These are phyloP conservation scores for Jackrogersella minutella DNA, from an alignment of 495 filamentous ascomycete species.

Conservation along the genomic window DNA sequence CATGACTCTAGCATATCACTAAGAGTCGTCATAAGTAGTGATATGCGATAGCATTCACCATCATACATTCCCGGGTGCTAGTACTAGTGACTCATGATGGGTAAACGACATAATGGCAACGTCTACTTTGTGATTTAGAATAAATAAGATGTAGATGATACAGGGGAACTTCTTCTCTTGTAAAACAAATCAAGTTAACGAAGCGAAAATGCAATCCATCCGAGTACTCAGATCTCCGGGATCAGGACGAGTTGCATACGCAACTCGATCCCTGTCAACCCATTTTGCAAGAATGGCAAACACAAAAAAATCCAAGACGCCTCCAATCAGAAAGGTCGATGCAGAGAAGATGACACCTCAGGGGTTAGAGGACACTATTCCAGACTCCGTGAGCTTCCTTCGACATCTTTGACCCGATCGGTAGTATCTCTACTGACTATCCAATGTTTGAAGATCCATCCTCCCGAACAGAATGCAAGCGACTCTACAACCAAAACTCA, in stretches of 20 bases:
- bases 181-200: too few relatives aligned
- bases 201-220: constrained; percentile 22
- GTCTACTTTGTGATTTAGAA: too few relatives aligned
- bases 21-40: constrained; percentile 8
- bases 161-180: too few relatives aligned
- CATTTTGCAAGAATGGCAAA: constrained; percentile 15
- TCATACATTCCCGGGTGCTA: neutral
- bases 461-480: constrained; percentile 8
- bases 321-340: constrained; percentile 22
- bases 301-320: constrained; percentile 30
- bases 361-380: constrained; percentile 12
- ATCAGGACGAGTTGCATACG: neutral
- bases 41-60: neutral
- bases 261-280: constrained; percentile 1
- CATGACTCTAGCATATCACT: neutral
- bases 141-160: too few relatives aligned
- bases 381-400: constrained; percentile 8
- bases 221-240: neutral
- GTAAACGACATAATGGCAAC: too few relatives aligned
- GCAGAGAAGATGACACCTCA: constrained; percentile 25
- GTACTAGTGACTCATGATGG: constrained; percentile 23
- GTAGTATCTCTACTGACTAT: neutral
- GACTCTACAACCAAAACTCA: constrained; percentile 25
- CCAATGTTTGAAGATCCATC: constrained; percentile 12
- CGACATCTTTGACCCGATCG: neutral